Evolutionary conservation across 2,329 filamentous ascomycete genomes (phyloP).

Genomic region (Fusarium nurragi): DNA sequence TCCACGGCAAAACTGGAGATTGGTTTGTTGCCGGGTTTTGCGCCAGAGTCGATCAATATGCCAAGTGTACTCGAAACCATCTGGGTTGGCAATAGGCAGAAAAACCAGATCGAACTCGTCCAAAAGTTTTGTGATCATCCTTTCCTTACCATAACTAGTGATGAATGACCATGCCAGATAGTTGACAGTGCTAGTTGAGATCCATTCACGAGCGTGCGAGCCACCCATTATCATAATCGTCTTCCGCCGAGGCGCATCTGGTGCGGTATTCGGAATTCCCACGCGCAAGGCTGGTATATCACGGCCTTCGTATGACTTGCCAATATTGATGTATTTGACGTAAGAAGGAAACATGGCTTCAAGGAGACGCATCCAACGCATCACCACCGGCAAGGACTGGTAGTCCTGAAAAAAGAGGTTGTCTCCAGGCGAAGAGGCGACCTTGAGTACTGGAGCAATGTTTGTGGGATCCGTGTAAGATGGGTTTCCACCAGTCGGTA

Average conservation of each 20-base stretch:
- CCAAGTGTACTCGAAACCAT: conserved; percentile 96
- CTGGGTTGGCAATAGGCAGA: conserved; percentile 88
- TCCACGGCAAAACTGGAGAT: conserved; percentile 83
- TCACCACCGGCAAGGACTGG: conserved; percentile 82
- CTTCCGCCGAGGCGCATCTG: conserved; percentile 65
- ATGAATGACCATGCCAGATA: conserved; percentile 91
- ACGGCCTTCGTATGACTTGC: conserved; percentile 87
- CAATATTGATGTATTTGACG: conserved; percentile 77
- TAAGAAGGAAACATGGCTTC: conserved; percentile 89
- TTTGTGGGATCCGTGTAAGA: conserved; percentile 39
- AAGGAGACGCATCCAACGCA: conserved; percentile 91
- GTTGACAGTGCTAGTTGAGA: conserved; percentile 88
- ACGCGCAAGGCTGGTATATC: conserved; percentile 85
- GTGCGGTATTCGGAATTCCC: conserved; percentile 63
- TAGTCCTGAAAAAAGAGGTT: conserved; percentile 94
- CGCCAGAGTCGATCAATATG: conserved; percentile 91
- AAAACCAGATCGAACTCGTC: conserved; percentile 88
- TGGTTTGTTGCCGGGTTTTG: conserved; percentile 89
- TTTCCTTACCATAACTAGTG: conserved; percentile 79
- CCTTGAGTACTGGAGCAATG: conserved; percentile 44
- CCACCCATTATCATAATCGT: conserved; percentile 86
- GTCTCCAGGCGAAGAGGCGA: conserved; percentile 55
- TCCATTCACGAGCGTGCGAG: conserved; percentile 96
- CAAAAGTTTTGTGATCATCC: conserved; percentile 77
- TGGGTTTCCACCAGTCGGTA: conserved; percentile 40